Conservation (phyloP, 305 asterid species). For the Solanum aculeatissimum region DNA sequence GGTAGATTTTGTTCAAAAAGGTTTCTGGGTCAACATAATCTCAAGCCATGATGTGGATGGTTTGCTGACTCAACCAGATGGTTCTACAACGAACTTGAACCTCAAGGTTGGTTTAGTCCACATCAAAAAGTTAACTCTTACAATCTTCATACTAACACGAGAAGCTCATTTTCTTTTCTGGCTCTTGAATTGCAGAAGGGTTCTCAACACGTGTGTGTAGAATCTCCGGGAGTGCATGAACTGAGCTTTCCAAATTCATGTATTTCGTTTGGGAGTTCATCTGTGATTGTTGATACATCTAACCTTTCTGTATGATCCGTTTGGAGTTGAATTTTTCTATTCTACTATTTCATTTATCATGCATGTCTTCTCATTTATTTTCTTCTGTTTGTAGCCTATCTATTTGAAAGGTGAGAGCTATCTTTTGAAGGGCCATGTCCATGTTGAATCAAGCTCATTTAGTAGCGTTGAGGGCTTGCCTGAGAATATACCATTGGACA, state of each 20-base stretch:
- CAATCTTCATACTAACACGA: conserved; percentile 1
- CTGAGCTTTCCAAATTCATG: conserved; percentile 83
- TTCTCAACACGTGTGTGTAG: conserved; percentile 61
- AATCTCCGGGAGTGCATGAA: conserved; percentile 86
- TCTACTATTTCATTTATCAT: not conserved
- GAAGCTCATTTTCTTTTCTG: conserved; percentile 13
- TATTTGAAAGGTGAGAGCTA: conserved; percentile 75
- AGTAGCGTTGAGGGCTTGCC: conserved; percentile 29
- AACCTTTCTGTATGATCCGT: conserved; percentile 44
- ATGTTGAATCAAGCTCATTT: conserved; percentile 32
- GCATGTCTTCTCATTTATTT: conserved; percentile 3
- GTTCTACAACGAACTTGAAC: conserved; percentile 47
- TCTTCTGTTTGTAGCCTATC: conserved; percentile 63
- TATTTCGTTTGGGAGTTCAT: conserved; percentile 72
- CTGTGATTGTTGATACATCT: conserved; percentile 56
- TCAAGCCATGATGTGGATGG: conserved; percentile 90
- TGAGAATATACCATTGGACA: conserved; percentile 47
- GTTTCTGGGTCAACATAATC: conserved; percentile 66
- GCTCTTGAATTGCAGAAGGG: conserved; percentile 67
- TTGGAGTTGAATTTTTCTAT: not conserved
- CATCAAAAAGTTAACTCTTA: not conserved
- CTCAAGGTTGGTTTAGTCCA: conserved; percentile 47
- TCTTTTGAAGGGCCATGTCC: conserved; percentile 67
- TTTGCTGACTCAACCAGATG: conserved; percentile 49
- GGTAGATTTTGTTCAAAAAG: conserved; percentile 70